Conservation (phyloP, 169 alveolate species). For the Eimeria necatrix region DNA sequence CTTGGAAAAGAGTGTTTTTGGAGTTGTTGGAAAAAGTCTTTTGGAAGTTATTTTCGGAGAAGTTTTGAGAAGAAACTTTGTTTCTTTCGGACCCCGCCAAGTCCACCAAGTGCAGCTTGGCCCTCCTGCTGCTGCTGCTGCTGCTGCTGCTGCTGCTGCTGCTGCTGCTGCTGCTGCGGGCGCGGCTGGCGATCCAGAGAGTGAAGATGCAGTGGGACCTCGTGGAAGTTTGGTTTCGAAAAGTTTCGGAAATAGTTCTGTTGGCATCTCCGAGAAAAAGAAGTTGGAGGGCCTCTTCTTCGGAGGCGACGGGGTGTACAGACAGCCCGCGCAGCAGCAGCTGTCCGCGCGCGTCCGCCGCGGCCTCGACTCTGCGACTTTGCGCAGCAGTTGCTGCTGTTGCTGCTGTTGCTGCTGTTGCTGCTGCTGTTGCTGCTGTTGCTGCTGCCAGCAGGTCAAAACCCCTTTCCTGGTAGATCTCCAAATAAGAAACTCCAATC, state of each 20-base stretch:
- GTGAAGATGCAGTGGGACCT: conserved; percentile 97
- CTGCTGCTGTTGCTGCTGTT: neutral
- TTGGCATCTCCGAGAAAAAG: conserved; percentile 95
- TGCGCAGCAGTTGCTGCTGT: neutral
- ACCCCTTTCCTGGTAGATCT: conserved; percentile 94
- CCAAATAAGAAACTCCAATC: conserved; percentile 93
- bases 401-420: conserved; percentile 74
- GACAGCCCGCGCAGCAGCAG: conserved; percentile 93
- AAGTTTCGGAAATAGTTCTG: conserved; percentile 97
- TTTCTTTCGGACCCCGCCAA: conserved; percentile 97
- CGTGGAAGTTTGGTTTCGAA: conserved; percentile 96
- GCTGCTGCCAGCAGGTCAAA: conserved; percentile 90
- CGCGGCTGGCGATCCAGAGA: conserved; percentile 93
- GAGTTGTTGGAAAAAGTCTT: conserved; percentile 81
- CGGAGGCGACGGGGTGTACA: conserved; percentile 93
- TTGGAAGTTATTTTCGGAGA: too few relatives aligned
- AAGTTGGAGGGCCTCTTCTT: conserved; percentile 96
- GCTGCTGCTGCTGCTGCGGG: neutral
- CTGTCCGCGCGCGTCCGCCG: conserved; percentile 93
- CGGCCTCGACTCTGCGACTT: conserved; percentile 18
- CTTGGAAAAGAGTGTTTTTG: conserved; percentile 91
- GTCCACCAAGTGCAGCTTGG: conserved; percentile 96
- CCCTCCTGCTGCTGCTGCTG: conserved; percentile 86
- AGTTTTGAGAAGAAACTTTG: conserved; percentile 77
- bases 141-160: conserved; percentile 35